Evolutionary conservation across 1,284 basidiomycete genomes (phyloP).

Genomic region (Cutaneotrichosporon mucoides): DNA sequence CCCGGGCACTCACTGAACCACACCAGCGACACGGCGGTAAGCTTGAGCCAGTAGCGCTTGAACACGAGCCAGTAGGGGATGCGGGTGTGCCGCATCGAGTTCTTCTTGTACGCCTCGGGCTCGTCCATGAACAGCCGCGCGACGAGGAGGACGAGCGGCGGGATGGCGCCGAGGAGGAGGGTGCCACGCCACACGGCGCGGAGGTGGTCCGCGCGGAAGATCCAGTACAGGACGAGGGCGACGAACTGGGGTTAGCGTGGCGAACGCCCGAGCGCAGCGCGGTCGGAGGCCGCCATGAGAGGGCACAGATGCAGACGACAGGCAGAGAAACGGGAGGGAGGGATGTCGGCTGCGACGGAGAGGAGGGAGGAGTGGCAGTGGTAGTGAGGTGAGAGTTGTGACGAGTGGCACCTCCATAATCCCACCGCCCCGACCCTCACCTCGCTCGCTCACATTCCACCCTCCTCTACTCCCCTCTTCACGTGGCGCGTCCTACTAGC

Average conservation of each 20-base stretch:
- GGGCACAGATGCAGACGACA: too few relatives aligned
- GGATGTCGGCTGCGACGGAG: too few relatives aligned
- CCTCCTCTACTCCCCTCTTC: too few relatives aligned
- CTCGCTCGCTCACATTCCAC: too few relatives aligned
- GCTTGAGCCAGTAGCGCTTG: constrained; percentile 60
- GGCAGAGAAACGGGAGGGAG: too few relatives aligned
- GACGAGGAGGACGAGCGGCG: constrained; percentile 69
- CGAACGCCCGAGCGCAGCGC: not conserved
- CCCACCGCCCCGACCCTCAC: too few relatives aligned
- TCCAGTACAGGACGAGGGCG: constrained; percentile 78
- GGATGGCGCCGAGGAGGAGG: constrained; percentile 79
- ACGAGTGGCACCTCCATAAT: too few relatives aligned
- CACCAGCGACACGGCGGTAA: constrained; percentile 27
- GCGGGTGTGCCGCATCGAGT: constrained; percentile 62
- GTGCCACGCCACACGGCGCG: constrained; percentile 78
- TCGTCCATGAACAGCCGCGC: constrained; percentile 86
- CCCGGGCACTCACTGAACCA: constrained; percentile 55
- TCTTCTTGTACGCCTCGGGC: constrained; percentile 49
- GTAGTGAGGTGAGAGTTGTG: too few relatives aligned
- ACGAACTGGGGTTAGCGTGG: constrained; percentile 58
- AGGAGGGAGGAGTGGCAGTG: too few relatives aligned
- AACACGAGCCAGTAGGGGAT: constrained; percentile 67
- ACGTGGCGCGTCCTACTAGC: too few relatives aligned
- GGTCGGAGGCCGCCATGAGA: too few relatives aligned
- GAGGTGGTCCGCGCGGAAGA: constrained; percentile 75